phyloP scores from a whole-genome alignment of 176 grass and related monocot genomes.

The Cenchrus purpureus region DNA sequence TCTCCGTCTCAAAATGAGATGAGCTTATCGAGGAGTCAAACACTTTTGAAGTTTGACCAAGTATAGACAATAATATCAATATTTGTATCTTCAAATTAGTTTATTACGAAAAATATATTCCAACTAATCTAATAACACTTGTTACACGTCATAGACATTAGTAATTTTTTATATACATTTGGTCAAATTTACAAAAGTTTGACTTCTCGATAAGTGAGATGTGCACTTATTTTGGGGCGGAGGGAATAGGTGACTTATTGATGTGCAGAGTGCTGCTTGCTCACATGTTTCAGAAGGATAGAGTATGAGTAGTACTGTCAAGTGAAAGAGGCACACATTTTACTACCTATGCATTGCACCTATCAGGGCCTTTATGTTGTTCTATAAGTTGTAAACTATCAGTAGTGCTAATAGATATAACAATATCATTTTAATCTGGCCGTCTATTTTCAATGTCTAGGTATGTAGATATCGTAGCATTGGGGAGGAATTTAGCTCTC shows the following conservation, averaged over 20 bases:
- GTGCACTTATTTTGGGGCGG: too few relatives aligned
- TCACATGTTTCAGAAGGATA: background rate
- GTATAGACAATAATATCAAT: too few relatives aligned
- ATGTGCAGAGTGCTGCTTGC: background rate
- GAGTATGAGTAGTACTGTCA: background rate
- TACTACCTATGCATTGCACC: background rate
- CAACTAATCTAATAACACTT: too few relatives aligned
- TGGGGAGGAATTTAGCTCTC: slow-evolving; percentile 70
- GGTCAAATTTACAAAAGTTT: too few relatives aligned
- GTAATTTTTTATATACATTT: too few relatives aligned
- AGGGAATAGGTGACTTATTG: background rate
- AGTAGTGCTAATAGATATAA: slow-evolving; percentile 11
- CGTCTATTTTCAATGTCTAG: slow-evolving; percentile 39
- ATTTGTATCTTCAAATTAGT: too few relatives aligned
- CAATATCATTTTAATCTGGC: background rate
- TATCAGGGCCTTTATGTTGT: background rate
- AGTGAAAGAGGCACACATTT: background rate
- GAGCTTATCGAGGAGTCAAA: too few relatives aligned
- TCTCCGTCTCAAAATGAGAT: too few relatives aligned
- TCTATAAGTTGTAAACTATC: background rate
- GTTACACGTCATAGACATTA: too few relatives aligned
- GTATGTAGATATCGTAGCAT: slow-evolving; percentile 83
- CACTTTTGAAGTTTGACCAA: too few relatives aligned
- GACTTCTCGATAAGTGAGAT: too few relatives aligned
- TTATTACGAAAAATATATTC: too few relatives aligned